Base-by-base conservation (phyloP, 2,329 filamentous ascomycete species). In the Diaporthe australafricana region DNA sequence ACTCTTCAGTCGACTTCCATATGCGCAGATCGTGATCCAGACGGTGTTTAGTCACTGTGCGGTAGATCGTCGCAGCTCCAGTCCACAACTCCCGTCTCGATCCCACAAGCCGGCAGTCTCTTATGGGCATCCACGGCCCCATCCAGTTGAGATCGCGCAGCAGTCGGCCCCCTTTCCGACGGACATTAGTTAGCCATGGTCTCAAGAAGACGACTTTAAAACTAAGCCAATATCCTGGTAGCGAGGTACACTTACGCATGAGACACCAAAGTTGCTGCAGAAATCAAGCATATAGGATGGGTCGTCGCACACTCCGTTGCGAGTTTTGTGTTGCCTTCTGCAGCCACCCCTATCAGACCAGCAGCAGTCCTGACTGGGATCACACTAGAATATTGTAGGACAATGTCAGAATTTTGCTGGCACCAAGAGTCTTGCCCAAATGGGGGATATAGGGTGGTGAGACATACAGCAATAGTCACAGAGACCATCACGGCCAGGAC, bases 321-420 rank as follows among this genome's bases (percentile, higher is more conserved):
- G 56, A 45, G 56, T 45, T 16, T 17, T 62, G 38, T 62, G 56
- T 20, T 62, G 56, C 38, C 38, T 62, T n/a, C 38, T 62, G 25
- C 38, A 62, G 20, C 7, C 38, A 22, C 16, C 56, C 38, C 56
- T 42, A 5, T 45, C 56, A 5, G 38, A 14, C 56, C 56, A 62
- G 56, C 56, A 62, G 38, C 38, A 62, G 9, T 62, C 56, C n/a
- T 62, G 56, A 25, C 56, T 62, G 16, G 56, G 56, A 22, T 62
- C 56, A 45, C 56, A 62, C 38, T 62, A 30, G 8, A 62, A 3
- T 8, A 25, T 38, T 8, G 3, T 38, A 6, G 53, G 25, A 45
- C 25, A 22, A 5, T 0, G 35, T 60, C 16, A 60, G 55, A 12
- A 4, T 60, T 16, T 27, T n/a, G 38, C 14, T 27, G 5, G 38